Evolutionary conservation across 352 stramenopile species (phyloP).

Genomic region (Phytophthora cajani): DNA sequence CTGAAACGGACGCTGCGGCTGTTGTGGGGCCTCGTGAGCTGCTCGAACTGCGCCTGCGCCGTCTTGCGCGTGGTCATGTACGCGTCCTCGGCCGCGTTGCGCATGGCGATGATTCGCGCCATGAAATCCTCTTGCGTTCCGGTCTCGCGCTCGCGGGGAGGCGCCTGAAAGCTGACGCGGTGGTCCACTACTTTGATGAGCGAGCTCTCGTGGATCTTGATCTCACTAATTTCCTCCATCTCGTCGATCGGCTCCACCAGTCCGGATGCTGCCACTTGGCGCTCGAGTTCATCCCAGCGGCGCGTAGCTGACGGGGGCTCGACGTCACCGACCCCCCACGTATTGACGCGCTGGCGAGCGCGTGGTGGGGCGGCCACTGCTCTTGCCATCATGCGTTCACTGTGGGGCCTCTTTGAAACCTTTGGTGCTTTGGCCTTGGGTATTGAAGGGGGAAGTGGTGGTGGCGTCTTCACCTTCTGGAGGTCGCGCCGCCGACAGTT

Average conservation of each 20-base stretch:
- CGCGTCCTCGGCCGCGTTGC: constrained; percentile 56
- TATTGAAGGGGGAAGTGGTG: constrained; percentile 3
- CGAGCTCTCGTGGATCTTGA: constrained; percentile 18
- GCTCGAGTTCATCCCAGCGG: constrained; percentile 26
- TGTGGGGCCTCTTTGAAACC: constrained; percentile 8
- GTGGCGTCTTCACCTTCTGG: constrained; percentile 2
- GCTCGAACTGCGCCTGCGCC: constrained; percentile 20
- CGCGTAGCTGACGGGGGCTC: constrained; percentile 13
- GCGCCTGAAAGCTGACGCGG: constrained; percentile 14
- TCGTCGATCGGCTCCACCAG: constrained; percentile 18
- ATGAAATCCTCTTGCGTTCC: constrained; percentile 28
- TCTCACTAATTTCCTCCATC: constrained; percentile 23
- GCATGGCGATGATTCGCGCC: constrained; percentile 66
- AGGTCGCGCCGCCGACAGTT: constrained; percentile 32
- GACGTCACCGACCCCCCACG: constrained; percentile 21
- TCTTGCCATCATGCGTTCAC: constrained; percentile 15
- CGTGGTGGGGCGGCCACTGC: not conserved
- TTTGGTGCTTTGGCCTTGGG: constrained; percentile 6
- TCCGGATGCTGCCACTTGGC: constrained; percentile 9
- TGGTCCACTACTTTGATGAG: constrained; percentile 20
- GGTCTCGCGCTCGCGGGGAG: not conserved
- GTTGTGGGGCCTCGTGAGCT: constrained; percentile 19
- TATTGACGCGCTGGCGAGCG: constrained; percentile 21
- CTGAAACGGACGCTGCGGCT: constrained; percentile 23
- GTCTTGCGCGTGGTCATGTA: constrained; percentile 49